Base-by-base conservation (phyloP, 169 alveolate genomes). In the Cryptosporidium bovis region DNA sequence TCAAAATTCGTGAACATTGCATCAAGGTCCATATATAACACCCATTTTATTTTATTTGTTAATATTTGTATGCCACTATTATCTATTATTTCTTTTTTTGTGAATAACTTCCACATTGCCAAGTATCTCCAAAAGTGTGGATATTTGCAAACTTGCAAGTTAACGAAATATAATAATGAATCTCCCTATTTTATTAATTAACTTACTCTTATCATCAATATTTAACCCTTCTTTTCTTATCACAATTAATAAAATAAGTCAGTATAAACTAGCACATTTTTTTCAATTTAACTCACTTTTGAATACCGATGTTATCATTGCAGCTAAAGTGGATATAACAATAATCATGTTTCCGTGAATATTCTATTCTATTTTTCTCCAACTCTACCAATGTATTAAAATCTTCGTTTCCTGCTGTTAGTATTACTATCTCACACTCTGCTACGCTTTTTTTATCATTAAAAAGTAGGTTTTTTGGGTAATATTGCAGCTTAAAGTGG, bases 41-140 rank as follows among this genome's bases (percentile, higher is more conserved):
- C 90, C 90, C 83, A 83, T 40, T 65, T 56, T 27, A 65, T 44
- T 8, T 51, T 71, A 27, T 31, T 34, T 3, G 51, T 18, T 40
- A 40, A 40, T 31, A 51, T 20, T 5, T 50, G 13, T 51, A 51
- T 16, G 16, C 64, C 36, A 20, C 34, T 48, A 8, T 33, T 60
- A 6, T 16, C 18, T 20, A 18, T 29, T 36, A 77, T 6, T 60
- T 50, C 12, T 13, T 20, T 16, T 10, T 34, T 77, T 46, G 87
- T 77, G 46, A 83, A 83, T 53, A 83, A 71, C 66, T 46, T 53
- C 90, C 90, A 83, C 7, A 83, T 46, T 51, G 84, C 90, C 69
- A 83, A 46, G 64, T 83, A 83, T 62, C 90, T 68, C 90, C 90
- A 83, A 40, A 33, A 83, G 34, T 83, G 90, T 33, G 90, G 90